Conservation (phyloP, 371 early-diverging fungal species). For the Phascolomyces articulosus region DNA sequence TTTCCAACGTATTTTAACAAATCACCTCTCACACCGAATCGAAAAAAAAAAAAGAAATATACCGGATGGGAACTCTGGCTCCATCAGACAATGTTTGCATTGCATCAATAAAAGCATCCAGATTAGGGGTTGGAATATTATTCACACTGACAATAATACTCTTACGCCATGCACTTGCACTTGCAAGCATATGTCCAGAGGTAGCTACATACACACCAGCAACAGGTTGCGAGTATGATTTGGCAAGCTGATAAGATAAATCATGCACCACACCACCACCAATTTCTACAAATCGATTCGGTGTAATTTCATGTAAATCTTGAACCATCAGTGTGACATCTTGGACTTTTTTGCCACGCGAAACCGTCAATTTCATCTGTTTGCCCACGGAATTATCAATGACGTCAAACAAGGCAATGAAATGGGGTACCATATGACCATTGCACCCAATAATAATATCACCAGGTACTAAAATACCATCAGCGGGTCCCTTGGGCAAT, state of each 20-base stretch:
- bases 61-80: constrained; percentile 74
- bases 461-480: constrained; percentile 66
- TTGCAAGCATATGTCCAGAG: constrained; percentile 70
- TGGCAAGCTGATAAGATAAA: constrained; percentile 84
- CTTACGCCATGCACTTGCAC: constrained; percentile 67
- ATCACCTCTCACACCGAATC: too few species aligned
- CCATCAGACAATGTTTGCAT: constrained; percentile 76
- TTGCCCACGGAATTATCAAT: constrained; percentile 73
- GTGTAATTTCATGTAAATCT: constrained; percentile 81
- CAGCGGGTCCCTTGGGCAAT: constrained; percentile 76
- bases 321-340: constrained; percentile 61
- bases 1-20: too few species aligned
- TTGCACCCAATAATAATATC: constrained; percentile 74
- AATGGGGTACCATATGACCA: constrained; percentile 64
- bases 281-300: constrained; percentile 74
- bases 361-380: constrained; percentile 59
- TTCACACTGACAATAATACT: constrained; percentile 73
- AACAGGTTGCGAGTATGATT: constrained; percentile 72
- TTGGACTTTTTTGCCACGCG: constrained; percentile 68
- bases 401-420: constrained; percentile 66
- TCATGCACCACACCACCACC: constrained; percentile 87
- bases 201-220: constrained; percentile 84
- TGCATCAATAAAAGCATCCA: constrained; percentile 78
- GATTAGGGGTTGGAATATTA: constrained; percentile 72
- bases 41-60: neutral